These are phyloP conservation scores for Coemansia sp. DNA, from an alignment of 192 early-diverging fungal species.

Conservation along the genomic window DNA sequence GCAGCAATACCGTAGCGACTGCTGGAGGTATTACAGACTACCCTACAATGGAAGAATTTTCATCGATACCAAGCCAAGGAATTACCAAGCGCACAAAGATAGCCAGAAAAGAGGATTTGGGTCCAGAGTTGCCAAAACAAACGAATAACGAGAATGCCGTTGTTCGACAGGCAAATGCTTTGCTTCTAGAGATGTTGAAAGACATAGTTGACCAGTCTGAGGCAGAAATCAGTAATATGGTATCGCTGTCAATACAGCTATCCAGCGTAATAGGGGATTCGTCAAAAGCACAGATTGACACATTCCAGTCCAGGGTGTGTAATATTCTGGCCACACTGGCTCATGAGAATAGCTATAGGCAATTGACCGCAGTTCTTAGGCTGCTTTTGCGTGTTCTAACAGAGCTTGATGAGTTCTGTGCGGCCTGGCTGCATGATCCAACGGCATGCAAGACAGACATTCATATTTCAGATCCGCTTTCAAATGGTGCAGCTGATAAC, in stretches of 20 bases:
- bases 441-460: background rate
- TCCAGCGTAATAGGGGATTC: constrained; percentile 18
- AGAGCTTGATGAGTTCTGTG: constrained; percentile 17
- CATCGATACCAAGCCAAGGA: constrained; percentile 20
- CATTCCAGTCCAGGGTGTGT: constrained; percentile 33
- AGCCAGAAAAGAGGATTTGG: background rate
- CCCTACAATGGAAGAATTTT: constrained; percentile 41
- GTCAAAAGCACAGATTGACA: background rate
- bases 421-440: constrained; percentile 23
- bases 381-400: constrained; percentile 26
- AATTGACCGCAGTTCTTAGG: constrained; percentile 23
- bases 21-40: constrained; percentile 4
- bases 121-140: background rate
- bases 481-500: background rate
- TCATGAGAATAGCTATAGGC: constrained; percentile 5
- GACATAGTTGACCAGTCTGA: constrained; percentile 22
- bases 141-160: background rate
- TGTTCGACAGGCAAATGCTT: background rate
- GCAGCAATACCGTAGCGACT: background rate
- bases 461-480: background rate
- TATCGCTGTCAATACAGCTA: constrained; percentile 29
- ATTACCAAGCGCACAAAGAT: background rate
- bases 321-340: constrained; percentile 7
- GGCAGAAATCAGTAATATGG: constrained; percentile 22
- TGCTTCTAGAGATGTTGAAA: constrained; percentile 28